phyloP scores from a whole-genome alignment of 805 yeast species.

The Schwanniomyces polymorphus region DNA sequence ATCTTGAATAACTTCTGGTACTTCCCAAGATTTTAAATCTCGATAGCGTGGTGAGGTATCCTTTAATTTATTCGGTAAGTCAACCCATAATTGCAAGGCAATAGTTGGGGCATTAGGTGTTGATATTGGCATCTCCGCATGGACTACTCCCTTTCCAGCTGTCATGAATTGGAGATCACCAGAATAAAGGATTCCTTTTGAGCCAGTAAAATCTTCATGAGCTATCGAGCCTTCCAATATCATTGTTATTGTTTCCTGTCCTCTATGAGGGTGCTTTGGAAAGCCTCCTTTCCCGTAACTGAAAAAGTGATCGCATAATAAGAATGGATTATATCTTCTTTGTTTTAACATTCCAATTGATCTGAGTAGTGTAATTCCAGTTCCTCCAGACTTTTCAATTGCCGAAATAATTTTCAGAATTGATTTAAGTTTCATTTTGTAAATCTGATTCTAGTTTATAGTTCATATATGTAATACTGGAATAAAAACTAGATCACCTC shows the following conservation, averaged over 20 bases:
- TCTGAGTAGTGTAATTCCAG: slow-evolving; percentile 82
- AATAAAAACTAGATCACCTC: too few species aligned
- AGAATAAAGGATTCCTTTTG: slow-evolving; percentile 68
- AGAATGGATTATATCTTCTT: slow-evolving; percentile 78
- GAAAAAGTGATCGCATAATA: slow-evolving; percentile 78
- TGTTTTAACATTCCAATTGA: slow-evolving; percentile 68
- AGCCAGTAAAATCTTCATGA: slow-evolving; percentile 75
- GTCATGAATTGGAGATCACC: slow-evolving; percentile 95
- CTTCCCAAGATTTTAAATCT: slow-evolving; percentile 67
- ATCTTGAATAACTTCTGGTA: slow-evolving; percentile 65
- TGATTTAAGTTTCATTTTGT: slow-evolving; percentile 23
- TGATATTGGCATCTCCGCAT: slow-evolving; percentile 80
- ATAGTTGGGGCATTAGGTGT: slow-evolving; percentile 45
- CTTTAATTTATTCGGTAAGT: slow-evolving; percentile 65
- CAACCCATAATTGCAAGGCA: slow-evolving; percentile 90
- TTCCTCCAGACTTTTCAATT: slow-evolving; percentile 78
- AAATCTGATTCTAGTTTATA: background rate
- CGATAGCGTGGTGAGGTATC: slow-evolving; percentile 72
- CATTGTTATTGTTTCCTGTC: slow-evolving; percentile 39
- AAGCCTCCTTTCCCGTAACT: slow-evolving; percentile 63
- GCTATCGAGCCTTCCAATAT: slow-evolving; percentile 36
- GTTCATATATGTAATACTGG: too few species aligned
- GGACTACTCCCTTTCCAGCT: slow-evolving; percentile 85
- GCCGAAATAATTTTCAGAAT: slow-evolving; percentile 43
- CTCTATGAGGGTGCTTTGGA: slow-evolving; percentile 42